Percentiles rank a stretch among this genome's conserved stretches.
Evolutionary conservation across 2,329 filamentous ascomycete genomes (phyloP).

Genomic region (Sclerotinia sclerotiorum): DNA sequence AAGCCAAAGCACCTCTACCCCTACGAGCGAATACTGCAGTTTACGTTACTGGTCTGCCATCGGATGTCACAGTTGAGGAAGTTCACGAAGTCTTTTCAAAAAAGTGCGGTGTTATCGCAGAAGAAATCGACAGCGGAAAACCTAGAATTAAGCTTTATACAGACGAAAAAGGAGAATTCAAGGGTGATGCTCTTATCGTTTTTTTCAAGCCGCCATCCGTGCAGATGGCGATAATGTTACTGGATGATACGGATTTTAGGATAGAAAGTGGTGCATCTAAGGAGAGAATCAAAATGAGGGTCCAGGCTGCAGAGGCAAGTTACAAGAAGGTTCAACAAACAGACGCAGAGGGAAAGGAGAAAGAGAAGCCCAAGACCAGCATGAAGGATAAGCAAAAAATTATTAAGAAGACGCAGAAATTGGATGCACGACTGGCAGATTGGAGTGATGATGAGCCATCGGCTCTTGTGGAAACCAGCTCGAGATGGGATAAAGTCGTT

Average conservation of each 20-base stretch:
- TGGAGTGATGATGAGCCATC: slow-evolving; percentile 89
- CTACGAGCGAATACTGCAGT: slow-evolving; percentile 77
- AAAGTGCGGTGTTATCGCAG: slow-evolving; percentile 87
- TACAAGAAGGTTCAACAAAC: slow-evolving; percentile 86
- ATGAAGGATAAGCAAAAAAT: slow-evolving; percentile 81
- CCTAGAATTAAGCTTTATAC: slow-evolving; percentile 93
- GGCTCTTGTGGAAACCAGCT: slow-evolving; percentile 54
- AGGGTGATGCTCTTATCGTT: slow-evolving; percentile 88
- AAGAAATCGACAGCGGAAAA: slow-evolving; percentile 85
- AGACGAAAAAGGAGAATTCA: slow-evolving; percentile 79
- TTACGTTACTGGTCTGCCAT: slow-evolving; percentile 85
- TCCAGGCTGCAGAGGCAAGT: slow-evolving; percentile 81
- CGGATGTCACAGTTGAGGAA: slow-evolving; percentile 76
- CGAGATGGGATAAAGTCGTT: slow-evolving; percentile 74
- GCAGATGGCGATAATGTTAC: slow-evolving; percentile 74
- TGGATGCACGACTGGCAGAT: slow-evolving; percentile 88
- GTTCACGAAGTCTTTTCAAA: slow-evolving; percentile 78
- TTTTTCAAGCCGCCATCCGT: slow-evolving; percentile 97
- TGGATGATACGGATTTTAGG: slow-evolving; percentile 81
- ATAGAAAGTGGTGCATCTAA: slow-evolving; percentile 48
- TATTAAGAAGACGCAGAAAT: slow-evolving; percentile 85
- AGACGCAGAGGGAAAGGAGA: slow-evolving; percentile 44
- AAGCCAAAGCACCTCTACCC: slow-evolving; percentile 40
- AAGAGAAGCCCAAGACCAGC: slow-evolving; percentile 51
- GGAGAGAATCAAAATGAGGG: slow-evolving; percentile 65